Conservation (phyloP, 2,329 filamentous ascomycete species). For the Exophiala sideris region DNA sequence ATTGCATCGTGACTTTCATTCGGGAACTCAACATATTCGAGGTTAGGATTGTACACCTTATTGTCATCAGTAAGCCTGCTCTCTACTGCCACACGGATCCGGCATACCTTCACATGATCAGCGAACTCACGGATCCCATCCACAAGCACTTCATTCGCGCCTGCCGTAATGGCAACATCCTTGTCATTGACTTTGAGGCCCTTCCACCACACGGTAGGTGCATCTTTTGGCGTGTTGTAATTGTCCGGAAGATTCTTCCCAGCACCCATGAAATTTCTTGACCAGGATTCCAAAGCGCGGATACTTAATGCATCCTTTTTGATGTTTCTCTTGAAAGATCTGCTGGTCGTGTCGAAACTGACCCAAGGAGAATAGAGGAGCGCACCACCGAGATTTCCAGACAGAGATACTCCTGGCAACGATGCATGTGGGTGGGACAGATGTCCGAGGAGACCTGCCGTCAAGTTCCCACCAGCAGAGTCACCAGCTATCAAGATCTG, state of each 20-base stretch:
- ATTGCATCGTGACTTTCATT: constrained; percentile 14
- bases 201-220: constrained; percentile 20
- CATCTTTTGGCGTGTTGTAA: constrained; percentile 14
- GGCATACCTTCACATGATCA: constrained; percentile 12
- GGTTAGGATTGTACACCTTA: constrained; percentile 6
- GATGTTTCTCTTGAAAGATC: constrained; percentile 10
- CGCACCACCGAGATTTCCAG: constrained; percentile 42
- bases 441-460: constrained; percentile 19
- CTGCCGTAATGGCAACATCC: constrained; percentile 14
- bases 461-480: constrained; percentile 43
- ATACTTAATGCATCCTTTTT: constrained; percentile 11
- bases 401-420: constrained; percentile 32
- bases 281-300: constrained; percentile 8
- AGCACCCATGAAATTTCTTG: constrained; percentile 15
- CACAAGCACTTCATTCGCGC: constrained; percentile 16
- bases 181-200: constrained; percentile 15
- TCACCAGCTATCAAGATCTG: constrained; percentile 43
- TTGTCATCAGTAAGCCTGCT: not conserved
- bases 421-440: constrained; percentile 53
- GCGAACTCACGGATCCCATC: constrained; percentile 17
- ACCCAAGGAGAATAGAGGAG: constrained; percentile 59
- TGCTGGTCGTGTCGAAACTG: constrained; percentile 41
- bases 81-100: not conserved
- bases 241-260: constrained; percentile 10
- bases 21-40: constrained; percentile 13